A percentile compares a stretch with the other conserved stretches of the same genome.
Evolutionary conservation across 495 filamentous ascomycete species (phyloP).

Genomic region (Hypoxylon fuscum): DNA sequence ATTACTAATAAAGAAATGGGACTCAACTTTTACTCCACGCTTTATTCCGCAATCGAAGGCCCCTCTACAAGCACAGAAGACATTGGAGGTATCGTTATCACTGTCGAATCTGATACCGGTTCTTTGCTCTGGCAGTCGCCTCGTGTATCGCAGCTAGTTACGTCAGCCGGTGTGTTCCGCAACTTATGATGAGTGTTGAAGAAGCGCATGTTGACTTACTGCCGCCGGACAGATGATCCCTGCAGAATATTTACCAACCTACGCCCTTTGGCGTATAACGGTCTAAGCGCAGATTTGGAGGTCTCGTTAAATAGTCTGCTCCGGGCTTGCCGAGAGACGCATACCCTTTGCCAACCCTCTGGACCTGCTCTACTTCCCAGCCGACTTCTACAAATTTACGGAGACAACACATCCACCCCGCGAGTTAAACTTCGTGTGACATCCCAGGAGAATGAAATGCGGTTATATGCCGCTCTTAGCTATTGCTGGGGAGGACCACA

Average conservation of each 20-base stretch:
- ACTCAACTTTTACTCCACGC: not conserved
- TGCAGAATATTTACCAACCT: not conserved
- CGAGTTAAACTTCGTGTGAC: not conserved
- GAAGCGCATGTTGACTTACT: not conserved
- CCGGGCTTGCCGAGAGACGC: constrained; percentile 4
- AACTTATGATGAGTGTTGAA: not conserved
- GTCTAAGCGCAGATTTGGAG: not conserved
- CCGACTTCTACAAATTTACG: constrained; percentile 11
- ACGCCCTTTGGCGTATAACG: not conserved
- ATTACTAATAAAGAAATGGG: not conserved
- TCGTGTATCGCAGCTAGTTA: not conserved
- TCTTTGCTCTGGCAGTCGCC: not conserved
- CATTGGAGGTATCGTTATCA: not conserved
- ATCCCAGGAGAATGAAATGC: not conserved
- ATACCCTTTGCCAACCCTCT: constrained; percentile 15
- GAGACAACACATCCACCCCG: not conserved
- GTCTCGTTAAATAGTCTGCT: not conserved
- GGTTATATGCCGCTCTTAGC: constrained; percentile 11
- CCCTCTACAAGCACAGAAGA: not conserved
- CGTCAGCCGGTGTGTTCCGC: not conserved
- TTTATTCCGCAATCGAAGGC: not conserved
- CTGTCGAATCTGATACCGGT: not conserved
- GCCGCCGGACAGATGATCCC: not conserved
- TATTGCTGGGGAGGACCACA: constrained; percentile 34
- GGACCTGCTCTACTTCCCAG: constrained; percentile 8